Base-by-base conservation (phyloP, 495 filamentous ascomycete species). In the Cenococcum geophilum region DNA sequence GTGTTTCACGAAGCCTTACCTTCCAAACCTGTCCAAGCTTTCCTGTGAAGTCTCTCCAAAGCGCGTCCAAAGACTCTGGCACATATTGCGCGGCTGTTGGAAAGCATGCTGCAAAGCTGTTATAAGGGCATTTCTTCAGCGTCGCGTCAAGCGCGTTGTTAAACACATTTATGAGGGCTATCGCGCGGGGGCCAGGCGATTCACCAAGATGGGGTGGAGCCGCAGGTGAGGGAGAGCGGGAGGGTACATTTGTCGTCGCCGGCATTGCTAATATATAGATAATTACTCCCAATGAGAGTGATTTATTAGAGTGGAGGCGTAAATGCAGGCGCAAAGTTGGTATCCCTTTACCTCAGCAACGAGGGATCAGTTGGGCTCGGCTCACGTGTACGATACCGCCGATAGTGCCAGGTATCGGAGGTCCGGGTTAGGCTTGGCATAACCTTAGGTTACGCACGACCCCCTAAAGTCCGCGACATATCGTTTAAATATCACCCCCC, bases 91-190 rank as follows among this genome's bases (percentile, higher is more conserved):
- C 87, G 8, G 90, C 80, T 2, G 89, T 92, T 0, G 93, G 93
- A 73, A 95, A 98, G 72, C 93, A 98, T 21, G 85, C 77, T 0
- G 86, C 80, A 70, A 98, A 96, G 69, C 90, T 91, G 50, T 79
- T 77, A 71, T 87, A 89, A 37, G 79, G 84, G 72, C 89, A 84
- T 62, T 87, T 86, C 59, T 79, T 80, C 5, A 95, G 79, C 1
- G 90, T 89, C 61, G 86, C 80, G 11, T 77, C 76, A 14, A 95
- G 79, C 0, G 88, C 85, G 40, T 83, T 77, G 43, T 78, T 76
- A 74, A 89, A 92, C 50, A 93, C 78, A 47, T 84, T 80, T 63
- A 83, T 79, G 40, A 97, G 79, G 40, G 83, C 82, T 16, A 80
- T 73, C 18, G 91, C 91, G 75, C 90, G 89, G 4, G 82, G 85